phyloP scores from a whole-genome alignment of 257 asterid species.

The Leonotis leonurus region DNA sequence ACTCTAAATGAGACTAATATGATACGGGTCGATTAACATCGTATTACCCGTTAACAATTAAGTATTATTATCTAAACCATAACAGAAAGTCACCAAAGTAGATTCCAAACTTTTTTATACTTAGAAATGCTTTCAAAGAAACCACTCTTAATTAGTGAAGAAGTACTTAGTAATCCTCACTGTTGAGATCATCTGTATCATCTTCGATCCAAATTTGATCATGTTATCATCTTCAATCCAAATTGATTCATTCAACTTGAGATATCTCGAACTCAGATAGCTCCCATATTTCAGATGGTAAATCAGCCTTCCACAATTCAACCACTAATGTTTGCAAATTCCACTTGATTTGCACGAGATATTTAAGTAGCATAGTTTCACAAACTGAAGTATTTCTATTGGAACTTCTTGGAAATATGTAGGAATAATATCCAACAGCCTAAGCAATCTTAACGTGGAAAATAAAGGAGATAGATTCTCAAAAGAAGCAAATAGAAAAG shows the following conservation, averaged over 20 bases:
- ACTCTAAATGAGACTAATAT: too few species aligned
- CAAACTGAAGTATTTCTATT: too few species aligned
- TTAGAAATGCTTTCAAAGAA: background rate
- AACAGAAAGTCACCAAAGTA: background rate
- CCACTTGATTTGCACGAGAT: too few species aligned
- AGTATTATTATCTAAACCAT: too few species aligned
- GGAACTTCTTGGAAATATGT: background rate
- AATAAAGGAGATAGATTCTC: too few species aligned
- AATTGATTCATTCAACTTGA: background rate
- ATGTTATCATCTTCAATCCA: background rate
- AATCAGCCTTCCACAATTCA: background rate
- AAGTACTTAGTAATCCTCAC: background rate
- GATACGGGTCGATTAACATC: too few species aligned
- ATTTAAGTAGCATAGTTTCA: too few species aligned
- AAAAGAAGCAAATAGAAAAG: rapidly evolving
- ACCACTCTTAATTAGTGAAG: background rate
- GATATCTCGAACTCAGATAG: background rate
- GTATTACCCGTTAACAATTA: too few species aligned
- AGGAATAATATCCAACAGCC: too few species aligned
- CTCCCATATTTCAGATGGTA: background rate
- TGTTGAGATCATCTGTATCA: background rate
- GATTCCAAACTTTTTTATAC: background rate
- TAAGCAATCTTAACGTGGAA: too few species aligned
- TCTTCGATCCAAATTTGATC: background rate
- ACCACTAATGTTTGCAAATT: too few species aligned